Evolutionary conservation across 2,329 filamentous ascomycete species (phyloP).

Genomic region (Fusarium chlamydosporum): DNA sequence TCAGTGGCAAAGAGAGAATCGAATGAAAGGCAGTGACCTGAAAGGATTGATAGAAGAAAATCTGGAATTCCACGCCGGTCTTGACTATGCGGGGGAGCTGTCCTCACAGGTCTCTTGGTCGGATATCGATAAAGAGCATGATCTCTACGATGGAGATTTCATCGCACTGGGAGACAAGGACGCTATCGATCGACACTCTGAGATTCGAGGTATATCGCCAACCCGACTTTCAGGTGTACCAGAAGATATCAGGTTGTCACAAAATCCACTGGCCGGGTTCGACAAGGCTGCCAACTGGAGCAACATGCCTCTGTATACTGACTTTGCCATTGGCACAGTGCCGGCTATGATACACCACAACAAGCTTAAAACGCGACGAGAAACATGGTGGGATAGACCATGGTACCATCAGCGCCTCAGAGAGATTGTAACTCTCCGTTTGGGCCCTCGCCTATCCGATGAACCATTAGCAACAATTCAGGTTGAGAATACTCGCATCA

Average conservation of each 20-base stretch:
- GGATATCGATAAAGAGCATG: background rate
- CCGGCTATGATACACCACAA: constrained; percentile 9
- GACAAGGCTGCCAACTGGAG: constrained; percentile 1
- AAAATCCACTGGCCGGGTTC: background rate
- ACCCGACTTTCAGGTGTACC: background rate
- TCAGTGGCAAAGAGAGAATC: background rate
- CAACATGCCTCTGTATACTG: background rate
- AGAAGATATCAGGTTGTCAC: background rate
- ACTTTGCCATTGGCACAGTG: background rate
- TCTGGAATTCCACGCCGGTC: background rate
- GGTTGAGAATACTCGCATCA: background rate
- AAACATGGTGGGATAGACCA: constrained; percentile 9
- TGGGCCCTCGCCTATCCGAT: rapidly evolving
- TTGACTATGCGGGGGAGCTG: constrained; percentile 9
- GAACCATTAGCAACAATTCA: background rate
- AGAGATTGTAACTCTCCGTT: background rate
- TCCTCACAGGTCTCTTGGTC: background rate
- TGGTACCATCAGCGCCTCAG: constrained; percentile 16
- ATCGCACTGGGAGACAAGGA: background rate
- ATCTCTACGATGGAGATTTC: constrained; percentile 1
- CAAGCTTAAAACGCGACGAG: background rate
- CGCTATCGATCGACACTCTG: background rate
- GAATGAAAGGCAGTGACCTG: rapidly evolving
- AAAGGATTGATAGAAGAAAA: background rate
- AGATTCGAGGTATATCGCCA: constrained; percentile 3